Evolutionary conservation across 495 filamentous ascomycete species (phyloP), one percentile per base, ranked within the genome.

Genomic region (Penicillium angulare): DNA sequence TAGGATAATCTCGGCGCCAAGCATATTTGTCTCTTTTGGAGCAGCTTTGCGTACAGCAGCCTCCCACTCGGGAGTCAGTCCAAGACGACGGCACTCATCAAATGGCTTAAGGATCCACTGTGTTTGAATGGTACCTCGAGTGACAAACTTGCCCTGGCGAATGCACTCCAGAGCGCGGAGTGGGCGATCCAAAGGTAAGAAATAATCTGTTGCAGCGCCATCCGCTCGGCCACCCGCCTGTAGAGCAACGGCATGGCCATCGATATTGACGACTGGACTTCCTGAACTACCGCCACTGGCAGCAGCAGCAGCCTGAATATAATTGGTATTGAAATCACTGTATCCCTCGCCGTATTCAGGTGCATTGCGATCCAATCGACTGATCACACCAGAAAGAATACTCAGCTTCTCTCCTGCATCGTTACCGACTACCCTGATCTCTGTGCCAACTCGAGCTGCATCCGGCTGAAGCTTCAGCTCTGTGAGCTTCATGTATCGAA

Each of bases 251-350:
- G 90, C 95, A 67, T 86, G 86, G 1, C 93, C 93, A 65, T 96
- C 89, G 29, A 96, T 86, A 62, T 97, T 95, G 50, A 99, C 92
- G 2, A 99, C 93, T 1, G 93, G 93, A 83, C 88, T 93, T 22
- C 93, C 93, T 8, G 95, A 97, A 71, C 90, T 95, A 56, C 93
- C 93, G 49, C 93, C 93, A 66, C 89, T 96, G 9, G 93, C 93
- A 6, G 93, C 92, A 22, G 93, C 93, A 12, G 92, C 95, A 52
- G 93, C 93, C 76, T 99, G 93, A 53, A 97, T 97, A 69, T 99
- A 99, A 67, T 96, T 97, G 27, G 93, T 98, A 64, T 98, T 99
- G 77, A 99, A 99, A 63, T 99, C 93, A 68, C 92, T 92, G 68
- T 99, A 99, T 2, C 93, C 93, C 53, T 97, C 93, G 29, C 93